Base-by-base conservation (phyloP, 192 early-diverging fungal species). In the Dissophora ornata region DNA sequence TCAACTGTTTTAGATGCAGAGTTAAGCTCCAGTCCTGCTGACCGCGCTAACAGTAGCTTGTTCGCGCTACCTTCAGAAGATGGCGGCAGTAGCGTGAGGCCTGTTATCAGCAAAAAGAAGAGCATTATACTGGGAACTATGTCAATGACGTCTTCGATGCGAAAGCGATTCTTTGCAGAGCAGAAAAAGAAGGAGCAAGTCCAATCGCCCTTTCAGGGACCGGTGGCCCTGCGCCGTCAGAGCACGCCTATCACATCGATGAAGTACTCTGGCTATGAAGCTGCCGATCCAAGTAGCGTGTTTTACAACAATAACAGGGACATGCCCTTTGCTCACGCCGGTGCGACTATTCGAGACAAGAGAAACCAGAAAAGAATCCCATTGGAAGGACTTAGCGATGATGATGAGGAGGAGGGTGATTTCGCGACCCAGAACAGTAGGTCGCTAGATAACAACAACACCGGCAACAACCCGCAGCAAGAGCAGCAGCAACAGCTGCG, bases 91-190 rank as follows among this genome's bases (percentile, higher is more conserved):
- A 42, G 30, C 10, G 30, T 18, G 6, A 32, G 26, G 33, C 67
- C 54, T 18, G 2, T 40, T 18, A 29, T 58, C 0, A 16, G 3
- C 19, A 65, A 55, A n/a, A 74, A 74, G 42, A 65, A 48, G 42
- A 64, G 34, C 30, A 74, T 52, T 24, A 45, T 74, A 26, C 62
- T 74, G 25, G 70, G 70, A 0, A 74, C 70, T 8, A 74, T 74
- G 70, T 58, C 70, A 2, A 57, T 74, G 61, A 74, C 61, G 18
- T 74, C 70, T 1, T 59, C 70, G 21, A 65, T 74, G 70, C 46
- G 70, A 12, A 64, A 59, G 48, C 62, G 70, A 9, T 74, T 74
- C 56, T 74, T 74, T 65, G 61, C 70, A 2, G 70, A 74, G 21
- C 70, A 74, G 29, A 74, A 74, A n/a, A 64, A 74, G 56, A 41